These are phyloP conservation scores for Chlamydomonas applanata DNA, from an alignment of 139 green algal genomes.

Conservation along the genomic window DNA sequence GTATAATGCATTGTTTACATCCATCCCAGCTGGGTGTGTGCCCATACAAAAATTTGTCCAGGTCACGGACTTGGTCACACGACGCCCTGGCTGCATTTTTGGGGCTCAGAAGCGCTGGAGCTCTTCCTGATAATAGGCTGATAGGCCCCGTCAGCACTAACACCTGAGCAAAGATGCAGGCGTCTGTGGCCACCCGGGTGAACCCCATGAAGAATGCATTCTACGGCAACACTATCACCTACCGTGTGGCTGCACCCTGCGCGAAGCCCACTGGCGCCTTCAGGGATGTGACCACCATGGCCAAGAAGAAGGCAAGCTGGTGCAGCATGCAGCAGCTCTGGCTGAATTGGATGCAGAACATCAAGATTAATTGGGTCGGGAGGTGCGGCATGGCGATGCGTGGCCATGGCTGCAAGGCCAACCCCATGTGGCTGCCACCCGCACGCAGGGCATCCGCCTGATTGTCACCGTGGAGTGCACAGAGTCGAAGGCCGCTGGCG, in stretches of 20 bases:
- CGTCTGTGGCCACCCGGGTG: slow-evolving; percentile 11
- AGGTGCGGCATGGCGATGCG: too few species aligned
- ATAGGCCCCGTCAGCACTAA: neutral
- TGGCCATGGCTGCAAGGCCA: too few species aligned
- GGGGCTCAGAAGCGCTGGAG: too few species aligned
- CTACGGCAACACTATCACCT: slow-evolving; percentile 47
- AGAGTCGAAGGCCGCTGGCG: slow-evolving; percentile 65
- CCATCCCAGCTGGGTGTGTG: too few species aligned
- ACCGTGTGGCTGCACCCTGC: slow-evolving; percentile 29
- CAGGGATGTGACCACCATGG: slow-evolving; percentile 77
- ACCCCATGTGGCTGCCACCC: too few species aligned
- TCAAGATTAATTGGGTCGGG: too few species aligned
- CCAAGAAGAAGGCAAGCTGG: slow-evolving; percentile 82
- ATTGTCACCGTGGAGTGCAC: slow-evolving; percentile 96
- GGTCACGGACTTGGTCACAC: too few species aligned
- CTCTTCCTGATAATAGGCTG: too few species aligned
- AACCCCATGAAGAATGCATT: slow-evolving; percentile 52
- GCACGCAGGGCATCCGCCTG: slow-evolving; percentile 61
- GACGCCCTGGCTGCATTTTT: too few species aligned
- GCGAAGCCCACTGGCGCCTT: slow-evolving; percentile 30
- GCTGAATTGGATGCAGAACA: too few species aligned
- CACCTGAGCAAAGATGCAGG: slow-evolving; percentile 38
- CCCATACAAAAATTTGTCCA: too few species aligned
- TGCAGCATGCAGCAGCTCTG: neutral
- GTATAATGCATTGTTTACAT: too few species aligned